Evolutionary conservation across 352 stramenopile genomes (phyloP).

Genomic region (Phytophthora colocasiae): DNA sequence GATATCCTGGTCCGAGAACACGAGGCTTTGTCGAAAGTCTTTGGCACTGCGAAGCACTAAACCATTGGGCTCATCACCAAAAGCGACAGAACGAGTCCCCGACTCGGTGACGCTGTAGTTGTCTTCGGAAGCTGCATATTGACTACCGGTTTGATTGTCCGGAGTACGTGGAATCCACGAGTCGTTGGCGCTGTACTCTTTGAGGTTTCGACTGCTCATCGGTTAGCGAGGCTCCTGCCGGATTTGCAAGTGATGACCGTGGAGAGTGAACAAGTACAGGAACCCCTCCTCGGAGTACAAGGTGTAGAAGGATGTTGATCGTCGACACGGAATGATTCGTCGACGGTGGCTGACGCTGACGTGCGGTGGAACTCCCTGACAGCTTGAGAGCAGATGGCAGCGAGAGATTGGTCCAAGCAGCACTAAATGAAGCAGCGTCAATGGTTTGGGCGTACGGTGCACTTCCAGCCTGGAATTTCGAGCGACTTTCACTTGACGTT

Average conservation of each 20-base stretch:
- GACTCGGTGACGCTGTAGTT: conserved; percentile 26
- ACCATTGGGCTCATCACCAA: conserved; percentile 29
- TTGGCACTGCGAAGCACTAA: conserved; percentile 31
- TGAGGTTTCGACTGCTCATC: conserved; percentile 26
- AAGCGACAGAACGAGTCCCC: conserved; percentile 22
- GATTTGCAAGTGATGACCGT: conserved; percentile 32
- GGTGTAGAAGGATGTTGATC: neutral
- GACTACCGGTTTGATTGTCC: conserved; percentile 21
- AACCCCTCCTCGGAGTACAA: conserved; percentile 2
- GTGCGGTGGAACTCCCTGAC: conserved; percentile 24
- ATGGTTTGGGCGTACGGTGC: too few species aligned
- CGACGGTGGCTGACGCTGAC: conserved; percentile 26
- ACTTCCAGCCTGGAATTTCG: too few species aligned
- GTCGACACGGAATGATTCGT: conserved; percentile 27
- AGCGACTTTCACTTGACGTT: too few species aligned
- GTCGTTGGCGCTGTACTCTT: conserved; percentile 14
- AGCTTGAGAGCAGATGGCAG: conserved; percentile 20
- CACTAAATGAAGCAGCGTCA: neutral
- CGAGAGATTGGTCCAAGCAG: neutral
- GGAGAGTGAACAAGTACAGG: conserved; percentile 3
- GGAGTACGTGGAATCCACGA: conserved; percentile 15
- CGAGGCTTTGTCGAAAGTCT: conserved; percentile 36
- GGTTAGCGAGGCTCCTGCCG: conserved; percentile 6
- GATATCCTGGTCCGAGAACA: conserved; percentile 65
- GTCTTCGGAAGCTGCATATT: conserved; percentile 23